Evolutionary conservation across 148 eudicot genomes (phyloP).

Genomic region (Polygonum aviculare): DNA sequence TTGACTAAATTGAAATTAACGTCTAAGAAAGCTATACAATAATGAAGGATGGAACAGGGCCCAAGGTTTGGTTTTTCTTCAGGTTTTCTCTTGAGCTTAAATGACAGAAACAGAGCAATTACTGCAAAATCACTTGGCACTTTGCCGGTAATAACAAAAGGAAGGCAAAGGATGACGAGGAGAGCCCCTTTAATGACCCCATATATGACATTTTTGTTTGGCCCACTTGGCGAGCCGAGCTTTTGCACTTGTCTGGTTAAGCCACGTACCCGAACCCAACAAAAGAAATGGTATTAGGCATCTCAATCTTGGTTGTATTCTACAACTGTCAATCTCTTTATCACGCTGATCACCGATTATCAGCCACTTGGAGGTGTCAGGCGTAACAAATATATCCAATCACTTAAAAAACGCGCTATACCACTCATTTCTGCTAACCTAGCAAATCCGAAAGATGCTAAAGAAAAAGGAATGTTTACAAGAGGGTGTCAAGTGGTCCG

Average conservation of each 20-base stretch:
- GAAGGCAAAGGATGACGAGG: background rate
- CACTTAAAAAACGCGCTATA: background rate
- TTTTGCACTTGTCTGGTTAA: background rate
- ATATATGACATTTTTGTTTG: background rate
- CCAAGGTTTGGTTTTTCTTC: too few species aligned
- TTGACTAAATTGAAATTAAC: background rate
- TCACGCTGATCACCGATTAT: background rate
- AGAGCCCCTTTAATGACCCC: background rate
- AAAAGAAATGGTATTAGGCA: background rate
- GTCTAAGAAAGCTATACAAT: background rate
- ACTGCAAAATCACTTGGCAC: background rate
- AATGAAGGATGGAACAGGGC: too few species aligned
- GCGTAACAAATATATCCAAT: background rate
- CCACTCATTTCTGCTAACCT: background rate
- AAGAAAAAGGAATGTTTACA: background rate
- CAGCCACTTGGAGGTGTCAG: background rate
- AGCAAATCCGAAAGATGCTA: background rate
- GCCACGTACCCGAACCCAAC: background rate
- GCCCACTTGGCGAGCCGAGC: background rate
- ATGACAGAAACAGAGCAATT: background rate
- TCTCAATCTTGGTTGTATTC: background rate
- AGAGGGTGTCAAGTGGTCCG: conserved; percentile 10
- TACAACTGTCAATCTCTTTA: background rate
- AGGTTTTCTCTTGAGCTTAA: background rate
- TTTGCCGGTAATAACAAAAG: background rate